Evolutionary conservation across 2,329 filamentous ascomycete genomes (phyloP), one percentile per base, ranked within the genome.

Genomic region (Curvularia hawaiiensis): DNA sequence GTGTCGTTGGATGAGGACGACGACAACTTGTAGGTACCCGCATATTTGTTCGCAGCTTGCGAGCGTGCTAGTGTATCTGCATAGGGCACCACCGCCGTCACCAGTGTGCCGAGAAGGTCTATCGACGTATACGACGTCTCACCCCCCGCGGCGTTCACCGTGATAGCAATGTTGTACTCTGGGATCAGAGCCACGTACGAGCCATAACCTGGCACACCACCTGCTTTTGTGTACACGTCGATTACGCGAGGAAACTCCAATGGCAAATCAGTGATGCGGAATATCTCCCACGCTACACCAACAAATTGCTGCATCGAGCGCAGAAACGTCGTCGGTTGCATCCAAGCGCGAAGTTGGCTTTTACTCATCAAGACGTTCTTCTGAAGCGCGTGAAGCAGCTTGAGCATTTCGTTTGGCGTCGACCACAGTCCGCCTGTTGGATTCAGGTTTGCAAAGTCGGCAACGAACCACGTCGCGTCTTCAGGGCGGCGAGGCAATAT

Each of bases 211-310:
- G 60, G 50, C 5, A 72, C 63, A 9, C 65, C 66, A 5, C 67
- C 69, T 2, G 63, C 54, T 50, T 72, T 72, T 0, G 69, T 66
- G 38, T 65, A 71, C 1, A 72, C 50, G 11, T 69, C 63, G 9
- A 72, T 65, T 5, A 65, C 59, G 11, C 70, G 66, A 8, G 53
- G 51, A 11, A 60, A 63, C 10, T 50, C 50, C 1, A 68, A 41
- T 8, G 59, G 49, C 2, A 71, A 33, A 39, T 66, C 59, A 5
- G 59, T 53, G 1, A 67, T 62, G 12, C 68, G 58, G n/a, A 69
- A 45, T 6, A 71, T 71, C 28, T 71, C 70, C 70, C 69, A 72
- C 4, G 69, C 66, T 10, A 65, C 63, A 4, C 69, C 69, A 16
- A 71, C 64, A 8, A 62, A 54, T 50, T 71, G 70, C 3, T 67